Evolutionary conservation across 495 filamentous ascomycete genomes (phyloP).

Genomic region (Terfezia claveryi): DNA sequence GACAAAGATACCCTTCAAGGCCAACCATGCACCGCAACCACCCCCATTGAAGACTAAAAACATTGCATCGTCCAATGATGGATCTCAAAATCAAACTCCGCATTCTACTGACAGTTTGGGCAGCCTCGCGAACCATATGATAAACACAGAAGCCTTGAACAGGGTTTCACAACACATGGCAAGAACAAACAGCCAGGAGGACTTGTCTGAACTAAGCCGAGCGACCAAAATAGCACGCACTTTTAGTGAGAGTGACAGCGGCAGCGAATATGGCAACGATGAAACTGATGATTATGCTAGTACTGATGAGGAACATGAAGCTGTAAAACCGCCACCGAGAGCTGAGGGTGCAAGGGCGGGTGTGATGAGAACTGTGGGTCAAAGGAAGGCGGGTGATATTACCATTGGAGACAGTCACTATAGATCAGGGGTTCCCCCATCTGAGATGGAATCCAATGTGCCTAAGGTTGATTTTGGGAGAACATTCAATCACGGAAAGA

Average conservation of each 20-base stretch:
- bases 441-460: constrained; percentile 30
- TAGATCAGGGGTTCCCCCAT: constrained; percentile 6
- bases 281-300: constrained; percentile 27
- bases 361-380: constrained; percentile 58
- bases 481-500: constrained; percentile 44
- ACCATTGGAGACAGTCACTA: constrained; percentile 40
- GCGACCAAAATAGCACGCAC: no score
- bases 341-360: constrained; percentile 39
- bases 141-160: no score
- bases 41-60: no score
- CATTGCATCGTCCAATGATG: no score
- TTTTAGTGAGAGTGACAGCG: constrained; percentile 5
- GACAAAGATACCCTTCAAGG: no score
- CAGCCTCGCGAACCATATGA: no score
- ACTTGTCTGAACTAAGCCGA: no score
- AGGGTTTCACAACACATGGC: no score
- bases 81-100: no score
- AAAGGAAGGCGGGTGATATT: constrained; percentile 26
- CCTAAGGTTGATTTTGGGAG: constrained; percentile 73
- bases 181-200: no score
- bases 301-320: constrained; percentile 17
- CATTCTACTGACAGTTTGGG: no score
- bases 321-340: neutral
- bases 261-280: constrained; percentile 20
- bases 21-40: no score